Evolutionary conservation across 108 stramenopile species (phyloP).

Genomic region (Skeletonema potamos): DNA sequence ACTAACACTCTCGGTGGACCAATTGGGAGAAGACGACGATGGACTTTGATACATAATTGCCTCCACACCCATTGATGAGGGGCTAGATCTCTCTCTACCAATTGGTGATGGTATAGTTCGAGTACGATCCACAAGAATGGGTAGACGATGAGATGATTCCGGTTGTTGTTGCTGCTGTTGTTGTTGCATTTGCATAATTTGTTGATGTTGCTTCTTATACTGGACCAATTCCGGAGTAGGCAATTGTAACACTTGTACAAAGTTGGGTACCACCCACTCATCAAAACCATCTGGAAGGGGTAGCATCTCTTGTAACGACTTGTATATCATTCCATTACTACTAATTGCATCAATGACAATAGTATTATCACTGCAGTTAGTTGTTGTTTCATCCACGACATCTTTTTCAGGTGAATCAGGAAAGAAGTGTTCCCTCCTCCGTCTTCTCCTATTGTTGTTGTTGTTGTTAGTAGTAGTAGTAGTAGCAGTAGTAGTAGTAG

Average conservation of each 20-base stretch:
- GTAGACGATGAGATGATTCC: not conserved
- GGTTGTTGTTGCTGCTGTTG: not conserved
- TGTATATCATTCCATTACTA: conserved; percentile 17
- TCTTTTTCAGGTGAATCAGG: conserved; percentile 21
- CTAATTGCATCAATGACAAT: conserved; percentile 4
- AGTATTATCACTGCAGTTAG: not conserved
- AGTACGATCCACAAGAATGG: conserved; percentile 38
- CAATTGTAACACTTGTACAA: conserved; percentile 48
- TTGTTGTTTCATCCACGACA: not conserved
- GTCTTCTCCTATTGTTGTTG: not conserved
- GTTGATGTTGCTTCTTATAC: not conserved
- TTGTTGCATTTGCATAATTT: not conserved
- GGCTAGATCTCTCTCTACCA: conserved; percentile 2
- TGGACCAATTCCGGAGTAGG: conserved; percentile 30
- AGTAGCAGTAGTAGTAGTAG: not conserved
- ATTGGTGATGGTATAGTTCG: conserved; percentile 3
- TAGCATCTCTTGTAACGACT: conserved; percentile 19
- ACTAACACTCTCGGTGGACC: not conserved
- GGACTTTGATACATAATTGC: conserved; percentile 49
- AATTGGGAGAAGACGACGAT: not conserved
- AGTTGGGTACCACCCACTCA: conserved; percentile 75
- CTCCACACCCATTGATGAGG: conserved; percentile 42
- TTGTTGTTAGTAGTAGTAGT: not conserved
- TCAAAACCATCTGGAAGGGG: conserved; percentile 59
- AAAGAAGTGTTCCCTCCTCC: conserved; percentile 36